These are phyloP conservation scores for Schizothecium vesticola DNA, from an alignment of 495 filamentous ascomycete species.

Conservation along the genomic window DNA sequence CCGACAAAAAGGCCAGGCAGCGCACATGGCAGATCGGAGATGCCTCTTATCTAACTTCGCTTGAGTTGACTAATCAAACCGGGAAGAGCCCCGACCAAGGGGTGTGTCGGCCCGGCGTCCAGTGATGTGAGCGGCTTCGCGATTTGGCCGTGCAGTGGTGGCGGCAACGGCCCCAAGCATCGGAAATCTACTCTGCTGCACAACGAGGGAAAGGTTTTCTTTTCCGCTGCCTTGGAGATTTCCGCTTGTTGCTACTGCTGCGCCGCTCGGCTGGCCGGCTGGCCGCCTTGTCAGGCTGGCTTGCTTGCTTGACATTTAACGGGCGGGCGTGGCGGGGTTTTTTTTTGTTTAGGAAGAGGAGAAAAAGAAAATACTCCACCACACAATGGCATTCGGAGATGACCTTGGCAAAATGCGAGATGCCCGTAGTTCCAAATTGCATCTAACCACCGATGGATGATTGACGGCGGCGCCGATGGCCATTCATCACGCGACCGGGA, in stretches of 20 bases:
- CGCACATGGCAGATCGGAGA: background rate
- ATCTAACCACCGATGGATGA: background rate
- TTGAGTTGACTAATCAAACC: background rate
- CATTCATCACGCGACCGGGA: background rate
- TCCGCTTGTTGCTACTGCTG: background rate
- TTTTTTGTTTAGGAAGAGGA: background rate
- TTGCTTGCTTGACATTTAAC: background rate
- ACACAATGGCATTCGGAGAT: background rate
- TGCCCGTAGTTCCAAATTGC: background rate
- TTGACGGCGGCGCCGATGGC: background rate
- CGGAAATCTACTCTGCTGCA: background rate
- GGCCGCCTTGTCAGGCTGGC: too few species aligned
- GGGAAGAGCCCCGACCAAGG: background rate
- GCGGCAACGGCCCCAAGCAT: background rate
- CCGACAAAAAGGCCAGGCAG: background rate
- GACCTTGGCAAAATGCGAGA: background rate
- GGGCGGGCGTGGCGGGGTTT: background rate
- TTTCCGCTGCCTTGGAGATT: background rate
- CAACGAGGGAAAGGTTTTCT: background rate
- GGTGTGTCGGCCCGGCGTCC: background rate
- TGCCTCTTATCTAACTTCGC: background rate
- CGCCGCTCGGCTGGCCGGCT: too few species aligned
- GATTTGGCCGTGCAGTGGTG: background rate
- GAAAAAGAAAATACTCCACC: background rate
- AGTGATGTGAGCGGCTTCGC: background rate